phyloP scores from a whole-genome alignment of 306 rosid genomes.

The Medicago ruthenica region DNA sequence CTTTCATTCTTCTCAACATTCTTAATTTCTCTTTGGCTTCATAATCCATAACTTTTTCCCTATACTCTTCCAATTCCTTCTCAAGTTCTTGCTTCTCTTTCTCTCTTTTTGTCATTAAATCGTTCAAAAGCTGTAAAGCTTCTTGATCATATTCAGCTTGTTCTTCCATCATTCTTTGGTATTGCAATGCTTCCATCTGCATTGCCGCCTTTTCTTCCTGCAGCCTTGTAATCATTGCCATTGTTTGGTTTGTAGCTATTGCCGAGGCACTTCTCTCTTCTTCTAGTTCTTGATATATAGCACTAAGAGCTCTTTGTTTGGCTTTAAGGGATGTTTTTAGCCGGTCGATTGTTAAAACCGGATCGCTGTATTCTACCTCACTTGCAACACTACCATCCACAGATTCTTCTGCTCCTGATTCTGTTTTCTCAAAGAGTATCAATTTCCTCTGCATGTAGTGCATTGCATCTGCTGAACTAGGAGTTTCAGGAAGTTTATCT shows the following conservation, averaged over 20 bases:
- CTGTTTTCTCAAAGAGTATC: constrained; percentile 53
- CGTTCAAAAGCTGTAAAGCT: constrained; percentile 83
- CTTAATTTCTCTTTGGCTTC: constrained; percentile 68
- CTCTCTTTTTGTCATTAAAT: constrained; percentile 76
- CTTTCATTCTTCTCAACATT: constrained; percentile 57
- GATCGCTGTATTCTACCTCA: constrained; percentile 61
- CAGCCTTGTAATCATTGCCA: constrained; percentile 93
- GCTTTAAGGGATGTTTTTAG: constrained; percentile 56
- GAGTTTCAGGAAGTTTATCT: constrained; percentile 66
- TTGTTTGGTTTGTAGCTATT: constrained; percentile 80
- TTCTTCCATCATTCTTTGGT: constrained; percentile 94
- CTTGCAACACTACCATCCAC: constrained; percentile 60
- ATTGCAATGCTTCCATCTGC: constrained; percentile 93
- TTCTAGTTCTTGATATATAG: constrained; percentile 75
- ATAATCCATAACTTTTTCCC: constrained; percentile 60
- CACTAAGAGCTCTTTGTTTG: constrained; percentile 61
- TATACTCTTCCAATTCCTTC: constrained; percentile 65
- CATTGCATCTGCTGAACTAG: constrained; percentile 53
- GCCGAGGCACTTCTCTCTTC: constrained; percentile 93
- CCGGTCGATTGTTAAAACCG: constrained; percentile 50
- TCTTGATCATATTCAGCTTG: constrained; percentile 90
- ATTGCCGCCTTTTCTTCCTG: constrained; percentile 88
- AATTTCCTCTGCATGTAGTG: constrained; percentile 51
- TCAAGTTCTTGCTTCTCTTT: constrained; percentile 80
- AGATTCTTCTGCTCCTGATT: constrained; percentile 58